Conservation (phyloP, 176 grass and related monocot species). For the Cenchrus americanus region DNA sequence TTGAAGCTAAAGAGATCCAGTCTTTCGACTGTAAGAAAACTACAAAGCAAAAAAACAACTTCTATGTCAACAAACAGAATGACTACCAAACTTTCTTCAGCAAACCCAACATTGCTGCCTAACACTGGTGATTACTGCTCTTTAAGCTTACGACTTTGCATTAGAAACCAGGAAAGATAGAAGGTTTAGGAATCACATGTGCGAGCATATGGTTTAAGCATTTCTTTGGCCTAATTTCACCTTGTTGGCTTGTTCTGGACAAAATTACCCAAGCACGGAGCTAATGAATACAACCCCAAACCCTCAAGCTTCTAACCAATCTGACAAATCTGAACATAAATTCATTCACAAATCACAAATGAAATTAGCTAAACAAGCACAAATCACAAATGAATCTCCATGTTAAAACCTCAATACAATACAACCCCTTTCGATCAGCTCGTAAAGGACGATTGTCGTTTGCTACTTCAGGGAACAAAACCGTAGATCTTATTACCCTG, state of each 20-base stretch:
- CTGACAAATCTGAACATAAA: neutral
- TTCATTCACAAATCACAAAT: neutral
- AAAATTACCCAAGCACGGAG: neutral
- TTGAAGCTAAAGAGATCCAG: conserved; percentile 13
- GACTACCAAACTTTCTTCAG: neutral
- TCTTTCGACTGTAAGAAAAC: neutral
- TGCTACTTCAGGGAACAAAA: neutral
- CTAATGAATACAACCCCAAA: neutral
- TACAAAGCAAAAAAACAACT: neutral
- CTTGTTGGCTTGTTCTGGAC: no score
- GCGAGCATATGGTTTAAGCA: neutral
- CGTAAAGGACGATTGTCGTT: neutral
- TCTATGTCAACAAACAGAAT: neutral
- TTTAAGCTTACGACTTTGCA: neutral
- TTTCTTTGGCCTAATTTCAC: neutral
- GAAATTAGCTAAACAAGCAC: neutral
- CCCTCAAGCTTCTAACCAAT: neutral
- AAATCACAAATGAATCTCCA: neutral
- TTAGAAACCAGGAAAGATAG: neutral
- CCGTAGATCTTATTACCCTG: neutral
- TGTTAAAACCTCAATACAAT: neutral
- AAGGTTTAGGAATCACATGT: neutral
- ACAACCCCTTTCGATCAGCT: neutral
- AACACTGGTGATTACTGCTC: neutral
- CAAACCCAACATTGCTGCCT: neutral